Evolutionary conservation across 2,329 filamentous ascomycete genomes (phyloP), one percentile per base, ranked within the genome.

Genomic region (Exophiala bonariae): DNA sequence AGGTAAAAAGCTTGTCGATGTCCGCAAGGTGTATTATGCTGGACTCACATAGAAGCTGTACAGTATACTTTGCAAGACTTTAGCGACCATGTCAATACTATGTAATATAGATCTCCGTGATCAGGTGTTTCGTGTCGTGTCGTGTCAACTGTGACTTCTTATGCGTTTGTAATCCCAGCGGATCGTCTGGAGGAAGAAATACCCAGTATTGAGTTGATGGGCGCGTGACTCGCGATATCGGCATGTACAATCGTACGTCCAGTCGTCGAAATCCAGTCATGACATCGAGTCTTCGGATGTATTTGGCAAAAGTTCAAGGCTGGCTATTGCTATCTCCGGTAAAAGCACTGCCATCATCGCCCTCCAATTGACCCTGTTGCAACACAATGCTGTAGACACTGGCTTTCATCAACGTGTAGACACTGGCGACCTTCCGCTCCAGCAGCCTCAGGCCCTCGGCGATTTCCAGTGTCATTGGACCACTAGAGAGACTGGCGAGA

Each of bases 351-450:
- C 47, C 46, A n/a, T 47, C 51, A 17, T 32, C 36, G 0, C 47
- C 87, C 54, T 86, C 84, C 61, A 95, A 89, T 79, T 97, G 89
- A 6, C 58, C 58, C 78, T 97, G 92, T 79, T 99, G 92, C 74
- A 99, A 69, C 52, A 99, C 91, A 73, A 99, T 99, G 65, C 88
- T 95, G 73, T 99, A 99, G 55, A 99, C 93, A 68, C 92, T 97
- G 14, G 93, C 92, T 75, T 99, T 99, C 65, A 99, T 79, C 65
- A 97, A 71, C 54, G 93, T 99, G 69, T 95, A 97, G 17, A 96
- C 92, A 44, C 96, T 76, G 58, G 89, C 90, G 34, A 92, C 96
- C 76, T 97, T 96, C 60, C 93, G 79, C 75, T 99, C 93, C 44
- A 99, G 76, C 34, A 91, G 85, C 44, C 93, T 78, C 59, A 99